Base-by-base conservation (phyloP, 768 basidiomycete genomes). In the Lentinula guzmanii region DNA sequence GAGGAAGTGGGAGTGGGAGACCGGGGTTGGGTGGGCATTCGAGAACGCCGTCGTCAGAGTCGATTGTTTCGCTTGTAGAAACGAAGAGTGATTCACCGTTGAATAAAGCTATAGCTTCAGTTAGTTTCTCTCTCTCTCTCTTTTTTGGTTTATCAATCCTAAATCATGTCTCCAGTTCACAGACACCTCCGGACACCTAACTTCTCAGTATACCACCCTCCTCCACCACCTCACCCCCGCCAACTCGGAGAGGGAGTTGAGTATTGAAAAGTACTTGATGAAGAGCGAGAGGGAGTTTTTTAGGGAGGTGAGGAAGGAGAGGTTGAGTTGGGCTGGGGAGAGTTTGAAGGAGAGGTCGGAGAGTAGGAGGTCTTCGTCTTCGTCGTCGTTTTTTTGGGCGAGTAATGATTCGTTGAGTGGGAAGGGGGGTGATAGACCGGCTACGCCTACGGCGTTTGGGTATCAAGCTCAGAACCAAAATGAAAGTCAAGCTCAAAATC, bases 281-380 rank as follows among this genome's bases (percentile, higher is more conserved):
- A 96, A 95, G 78, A 93, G 90, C 65, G 95, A 97, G 75, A 93
- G 95, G 69, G 86, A 86, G 0, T 97, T 94, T 85, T 96, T 96
- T 74, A 88, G 91, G 63, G 89, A 86, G 70, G 91, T 95, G 64
- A 86, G 90, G 69, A 90, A 87, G 72, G 93, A 95, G 66, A 95
- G 91, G 77, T 77, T 96, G 48, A 86, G 86, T 28, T 89, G 86
- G 68, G 92, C 92, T 31, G 39, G 42, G 9, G 86, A 88, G 9
- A 92, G 91, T 72, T 91, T 90, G 4, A 56, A 33, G 35, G 90
- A 90, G 16, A 82, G 84, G 53, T 21, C 85, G 37, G 37, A 9
- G 2, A 39, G 37, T 0, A 39, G 37, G 9, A 13, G 37, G 28
- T 28, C 28, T 0, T 28, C 28, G 0, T 3, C 28, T 28, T 28